Evolutionary conservation across 768 basidiomycete genomes (phyloP), one percentile per base, ranked within the genome.

Genomic region (Mrakia frigida): DNA sequence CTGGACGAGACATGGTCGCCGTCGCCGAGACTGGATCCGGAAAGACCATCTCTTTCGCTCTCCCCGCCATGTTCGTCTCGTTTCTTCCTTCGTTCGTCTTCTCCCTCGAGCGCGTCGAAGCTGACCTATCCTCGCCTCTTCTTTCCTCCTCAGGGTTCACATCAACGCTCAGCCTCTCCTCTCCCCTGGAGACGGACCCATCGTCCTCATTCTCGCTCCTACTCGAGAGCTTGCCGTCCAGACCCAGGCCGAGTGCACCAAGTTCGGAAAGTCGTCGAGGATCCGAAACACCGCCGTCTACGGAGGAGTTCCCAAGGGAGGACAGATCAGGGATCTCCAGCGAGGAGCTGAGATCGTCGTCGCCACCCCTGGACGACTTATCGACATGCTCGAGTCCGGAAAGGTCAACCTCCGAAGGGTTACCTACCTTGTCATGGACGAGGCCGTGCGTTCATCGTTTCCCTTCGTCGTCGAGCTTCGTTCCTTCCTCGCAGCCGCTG

Each of bases 261-360:
- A 98, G 84, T 99, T 98, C 82, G 97, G 96, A 89, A 83, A 84
- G 74, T 85, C 84, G 82, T 98, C 96, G 28, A 90, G 93, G 77
- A 98, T 98, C 81, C 92, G 96, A 76, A 98, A 98, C 85, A 98
- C 96, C 33, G 97, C 96, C 69, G 94, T 99, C 80, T 99, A 98
- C 83, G 97, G 97, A 75, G 97, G 97, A 84, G 97, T 96, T 0
- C 95, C 97, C 35, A 99, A 99, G 83, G 97, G 97, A 10, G 94
- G 92, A 39, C 97, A 99, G 85, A 97, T 98, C 80, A 92, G 97
- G 79, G 97, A 99, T 84, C 86, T 99, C 73, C 94, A 95, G 83
- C 91, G 95, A 74, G 97, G 97, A 70, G 94, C 96, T 16, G 97
- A 99, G 84, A 90, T 99, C 76, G 94, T 96, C 79, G 98, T 99